These are phyloP conservation scores for Thamnidium elegans DNA, from an alignment of 192 early-diverging fungal genomes.

Conservation along the genomic window DNA sequence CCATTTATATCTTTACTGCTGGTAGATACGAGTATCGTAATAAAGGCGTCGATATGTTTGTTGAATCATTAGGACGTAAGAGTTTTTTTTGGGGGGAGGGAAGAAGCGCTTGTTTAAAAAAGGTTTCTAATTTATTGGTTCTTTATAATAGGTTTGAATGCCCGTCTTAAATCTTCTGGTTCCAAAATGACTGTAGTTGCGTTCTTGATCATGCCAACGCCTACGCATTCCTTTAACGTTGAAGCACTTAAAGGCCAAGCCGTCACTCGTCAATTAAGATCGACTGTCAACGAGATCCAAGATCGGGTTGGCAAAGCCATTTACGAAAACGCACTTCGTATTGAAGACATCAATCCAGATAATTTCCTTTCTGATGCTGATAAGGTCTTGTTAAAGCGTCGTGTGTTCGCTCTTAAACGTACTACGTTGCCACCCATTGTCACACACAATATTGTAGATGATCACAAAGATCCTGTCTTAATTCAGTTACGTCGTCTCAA, in stretches of 20 bases:
- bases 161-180: constrained; percentile 71
- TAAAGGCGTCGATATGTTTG: constrained; percentile 97
- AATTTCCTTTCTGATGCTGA: constrained; percentile 83
- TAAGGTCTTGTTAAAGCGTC: constrained; percentile 87
- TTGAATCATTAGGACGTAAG: constrained; percentile 87
- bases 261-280: constrained; percentile 89
- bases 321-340: constrained; percentile 79
- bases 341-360: constrained; percentile 67
- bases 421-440: constrained; percentile 89
- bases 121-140: background rate
- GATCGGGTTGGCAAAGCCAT: constrained; percentile 79
- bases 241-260: constrained; percentile 97
- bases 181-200: constrained; percentile 93
- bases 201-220: constrained; percentile 93
- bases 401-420: constrained; percentile 90
- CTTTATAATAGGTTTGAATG: constrained; percentile 66
- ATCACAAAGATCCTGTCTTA: constrained; percentile 84
- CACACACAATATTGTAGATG: constrained; percentile 94
- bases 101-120: background rate
- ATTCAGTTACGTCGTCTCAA: constrained; percentile 72
- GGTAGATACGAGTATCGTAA: constrained; percentile 97
- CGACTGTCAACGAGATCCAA: constrained; percentile 85
- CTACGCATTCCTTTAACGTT: constrained; percentile 89
- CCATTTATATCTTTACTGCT: constrained; percentile 95
- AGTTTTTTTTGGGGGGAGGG: constrained; percentile 6